Evolutionary conservation across 2,329 filamentous ascomycete genomes (phyloP).

Genomic region (Trichoderma oligosporum): DNA sequence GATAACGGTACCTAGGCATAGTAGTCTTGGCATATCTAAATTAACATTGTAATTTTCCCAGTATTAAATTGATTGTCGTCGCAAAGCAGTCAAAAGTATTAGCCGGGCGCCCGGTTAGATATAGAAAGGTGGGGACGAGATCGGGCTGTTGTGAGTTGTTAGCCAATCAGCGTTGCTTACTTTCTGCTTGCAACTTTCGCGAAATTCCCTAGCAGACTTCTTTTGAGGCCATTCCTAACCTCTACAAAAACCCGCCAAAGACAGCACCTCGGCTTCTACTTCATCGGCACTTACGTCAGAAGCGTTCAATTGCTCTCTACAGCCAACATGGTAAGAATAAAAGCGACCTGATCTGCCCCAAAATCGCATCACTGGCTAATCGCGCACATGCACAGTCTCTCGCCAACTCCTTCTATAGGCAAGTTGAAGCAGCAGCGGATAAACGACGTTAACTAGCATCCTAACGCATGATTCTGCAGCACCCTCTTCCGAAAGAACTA

Average conservation of each 20-base stretch:
- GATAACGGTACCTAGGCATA: no score
- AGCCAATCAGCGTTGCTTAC: conserved; percentile 34
- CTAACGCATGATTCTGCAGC: conserved; percentile 49
- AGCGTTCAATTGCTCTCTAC: conserved; percentile 32
- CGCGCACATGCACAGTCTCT: conserved; percentile 36
- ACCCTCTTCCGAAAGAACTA: conserved; percentile 81
- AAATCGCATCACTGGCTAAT: conserved; percentile 31
- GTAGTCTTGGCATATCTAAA: no score
- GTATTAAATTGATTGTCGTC: no score
- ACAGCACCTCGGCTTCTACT: conserved; percentile 29
- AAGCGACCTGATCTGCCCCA: neutral
- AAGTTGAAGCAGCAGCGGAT: conserved; percentile 31
- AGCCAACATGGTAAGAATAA: conserved; percentile 38
- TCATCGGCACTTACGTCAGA: conserved; percentile 25
- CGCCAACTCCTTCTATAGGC: conserved; percentile 39
- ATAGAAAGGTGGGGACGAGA: conserved; percentile 27
- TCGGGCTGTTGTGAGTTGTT: conserved; percentile 18
- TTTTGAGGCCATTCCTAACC: conserved; percentile 28
- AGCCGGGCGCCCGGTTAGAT: conserved; percentile 13
- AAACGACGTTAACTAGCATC: conserved; percentile 23
- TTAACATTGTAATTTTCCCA: no score
- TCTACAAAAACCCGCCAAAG: conserved; percentile 28
- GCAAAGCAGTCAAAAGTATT: no score
- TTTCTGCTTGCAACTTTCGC: conserved; percentile 32
- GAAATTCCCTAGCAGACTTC: conserved; percentile 35